These are phyloP conservation scores for Suhomyces wounanorum DNA, from an alignment of 1,139 yeast genomes.

Conservation along the genomic window DNA sequence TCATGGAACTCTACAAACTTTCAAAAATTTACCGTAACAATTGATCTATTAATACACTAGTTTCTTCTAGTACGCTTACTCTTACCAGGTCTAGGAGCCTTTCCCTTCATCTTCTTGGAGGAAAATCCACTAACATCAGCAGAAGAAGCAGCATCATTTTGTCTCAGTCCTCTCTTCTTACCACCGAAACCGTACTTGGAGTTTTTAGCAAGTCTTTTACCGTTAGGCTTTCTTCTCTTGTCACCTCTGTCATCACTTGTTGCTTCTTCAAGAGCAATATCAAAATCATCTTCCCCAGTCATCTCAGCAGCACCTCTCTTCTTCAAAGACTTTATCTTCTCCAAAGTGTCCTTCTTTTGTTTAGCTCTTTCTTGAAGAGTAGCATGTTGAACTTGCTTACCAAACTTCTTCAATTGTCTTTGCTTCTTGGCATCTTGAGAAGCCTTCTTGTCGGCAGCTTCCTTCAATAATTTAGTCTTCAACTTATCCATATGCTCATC, in stretches of 20 bases:
- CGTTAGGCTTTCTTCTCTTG: constrained; percentile 57
- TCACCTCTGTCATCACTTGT: constrained; percentile 45
- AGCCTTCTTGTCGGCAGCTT: constrained; percentile 90
- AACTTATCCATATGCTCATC: constrained; percentile 98
- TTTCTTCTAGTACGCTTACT: constrained; percentile 49
- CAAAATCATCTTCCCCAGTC: constrained; percentile 58
- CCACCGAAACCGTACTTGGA: constrained; percentile 70
- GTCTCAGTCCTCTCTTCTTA: constrained; percentile 69
- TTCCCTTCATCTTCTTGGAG: constrained; percentile 48
- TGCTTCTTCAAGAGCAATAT: constrained; percentile 88
- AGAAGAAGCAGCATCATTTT: constrained; percentile 74
- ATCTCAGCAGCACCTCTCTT: constrained; percentile 81
- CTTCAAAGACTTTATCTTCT: constrained; percentile 84
- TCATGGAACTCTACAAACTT: not conserved
- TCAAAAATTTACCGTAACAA: not conserved
- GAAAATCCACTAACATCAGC: constrained; percentile 70
- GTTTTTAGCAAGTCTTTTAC: constrained; percentile 67
- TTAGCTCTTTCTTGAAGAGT: constrained; percentile 93
- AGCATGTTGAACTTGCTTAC: constrained; percentile 94
- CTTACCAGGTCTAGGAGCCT: constrained; percentile 71
- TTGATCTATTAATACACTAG: constrained; percentile 3
- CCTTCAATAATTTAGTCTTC: constrained; percentile 76
- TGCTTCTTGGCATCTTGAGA: constrained; percentile 93
- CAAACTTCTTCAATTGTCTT: constrained; percentile 93
- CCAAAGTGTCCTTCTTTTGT: constrained; percentile 89